Conservation (phyloP, 768 basidiomycete species). For the Lactifluus echinatus region DNA sequence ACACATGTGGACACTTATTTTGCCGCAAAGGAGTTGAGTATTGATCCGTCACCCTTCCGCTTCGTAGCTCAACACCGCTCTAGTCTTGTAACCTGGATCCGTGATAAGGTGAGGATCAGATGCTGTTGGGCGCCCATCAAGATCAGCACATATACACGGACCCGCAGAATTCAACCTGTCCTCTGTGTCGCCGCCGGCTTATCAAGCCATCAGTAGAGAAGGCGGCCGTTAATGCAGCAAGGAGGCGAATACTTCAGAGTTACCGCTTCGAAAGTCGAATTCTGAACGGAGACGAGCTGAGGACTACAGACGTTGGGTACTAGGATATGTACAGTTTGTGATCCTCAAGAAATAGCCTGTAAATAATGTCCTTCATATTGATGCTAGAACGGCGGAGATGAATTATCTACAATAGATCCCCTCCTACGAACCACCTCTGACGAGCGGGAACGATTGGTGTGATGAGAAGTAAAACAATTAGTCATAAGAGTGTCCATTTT, state of each 20-base stretch:
- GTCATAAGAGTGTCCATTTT: slow-evolving; percentile 5
- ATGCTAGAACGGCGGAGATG: background rate
- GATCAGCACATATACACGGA: slow-evolving; percentile 11
- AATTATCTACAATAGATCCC: slow-evolving; percentile 5
- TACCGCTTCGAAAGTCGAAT: slow-evolving; percentile 6
- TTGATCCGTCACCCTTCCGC: background rate
- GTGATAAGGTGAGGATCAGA: slow-evolving; percentile 11
- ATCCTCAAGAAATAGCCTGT: background rate
- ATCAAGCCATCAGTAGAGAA: slow-evolving; percentile 16
- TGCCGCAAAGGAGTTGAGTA: slow-evolving; percentile 69
- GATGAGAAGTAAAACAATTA: background rate
- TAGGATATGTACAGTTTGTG: background rate
- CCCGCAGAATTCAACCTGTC: slow-evolving; percentile 53
- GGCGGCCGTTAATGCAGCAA: background rate
- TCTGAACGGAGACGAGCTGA: background rate
- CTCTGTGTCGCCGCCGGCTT: slow-evolving; percentile 50
- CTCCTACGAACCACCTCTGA: background rate
- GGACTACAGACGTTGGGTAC: background rate
- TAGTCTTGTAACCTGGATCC: slow-evolving; percentile 20
- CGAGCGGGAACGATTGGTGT: background rate
- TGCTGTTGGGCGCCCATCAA: background rate
- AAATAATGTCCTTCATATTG: slow-evolving; percentile 10
- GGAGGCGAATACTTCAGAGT: slow-evolving; percentile 1
- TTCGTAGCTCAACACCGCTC: slow-evolving; percentile 3
- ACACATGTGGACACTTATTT: slow-evolving; percentile 51